Evolutionary conservation across 2,329 filamentous ascomycete species (phyloP).

Genomic region (Clonostachys rhizophaga): DNA sequence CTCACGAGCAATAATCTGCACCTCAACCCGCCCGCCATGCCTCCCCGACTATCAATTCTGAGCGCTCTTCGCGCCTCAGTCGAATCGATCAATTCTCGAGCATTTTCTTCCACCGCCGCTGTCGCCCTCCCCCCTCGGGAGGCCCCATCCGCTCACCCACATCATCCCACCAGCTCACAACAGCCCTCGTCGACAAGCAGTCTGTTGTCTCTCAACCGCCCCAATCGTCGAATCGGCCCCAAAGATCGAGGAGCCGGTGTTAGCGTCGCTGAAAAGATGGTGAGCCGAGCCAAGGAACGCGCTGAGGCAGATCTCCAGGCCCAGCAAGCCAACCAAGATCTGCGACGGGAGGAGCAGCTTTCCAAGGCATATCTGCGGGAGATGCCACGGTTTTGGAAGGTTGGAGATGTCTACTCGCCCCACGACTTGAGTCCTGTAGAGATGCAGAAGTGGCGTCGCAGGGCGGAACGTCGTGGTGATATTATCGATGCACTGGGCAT

Average conservation of each 20-base stretch:
- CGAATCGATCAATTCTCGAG: conserved; percentile 10
- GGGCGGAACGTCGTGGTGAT: conserved; percentile 57
- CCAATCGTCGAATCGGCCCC: conserved; percentile 11
- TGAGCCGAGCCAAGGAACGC: conserved; percentile 15
- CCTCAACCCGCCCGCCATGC: conserved; percentile 23
- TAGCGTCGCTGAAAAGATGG: conserved; percentile 15
- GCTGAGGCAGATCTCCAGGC: conserved; percentile 10
- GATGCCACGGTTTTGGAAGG: conserved; percentile 65
- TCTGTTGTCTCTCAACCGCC: conserved; percentile 12
- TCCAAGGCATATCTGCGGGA: conserved; percentile 54
- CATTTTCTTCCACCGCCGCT: conserved; percentile 21
- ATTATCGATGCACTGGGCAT: conserved; percentile 76
- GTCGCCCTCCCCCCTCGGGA: conserved; percentile 9
- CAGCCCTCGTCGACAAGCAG: conserved; percentile 11
- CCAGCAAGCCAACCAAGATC: conserved; percentile 27
- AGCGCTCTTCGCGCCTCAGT: conserved; percentile 12
- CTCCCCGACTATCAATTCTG: conserved; percentile 26
- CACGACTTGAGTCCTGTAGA: conserved; percentile 77
- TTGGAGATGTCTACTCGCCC: conserved; percentile 85
- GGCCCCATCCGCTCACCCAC: background rate
- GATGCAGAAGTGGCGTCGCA: conserved; percentile 73
- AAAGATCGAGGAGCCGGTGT: conserved; percentile 3
- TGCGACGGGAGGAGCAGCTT: conserved; percentile 29
- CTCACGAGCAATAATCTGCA: too few relatives aligned
- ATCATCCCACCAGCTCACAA: background rate